These are phyloP conservation scores for Vanilla planifolia DNA, from an alignment of 106 monocot genomes.

Conservation along the genomic window DNA sequence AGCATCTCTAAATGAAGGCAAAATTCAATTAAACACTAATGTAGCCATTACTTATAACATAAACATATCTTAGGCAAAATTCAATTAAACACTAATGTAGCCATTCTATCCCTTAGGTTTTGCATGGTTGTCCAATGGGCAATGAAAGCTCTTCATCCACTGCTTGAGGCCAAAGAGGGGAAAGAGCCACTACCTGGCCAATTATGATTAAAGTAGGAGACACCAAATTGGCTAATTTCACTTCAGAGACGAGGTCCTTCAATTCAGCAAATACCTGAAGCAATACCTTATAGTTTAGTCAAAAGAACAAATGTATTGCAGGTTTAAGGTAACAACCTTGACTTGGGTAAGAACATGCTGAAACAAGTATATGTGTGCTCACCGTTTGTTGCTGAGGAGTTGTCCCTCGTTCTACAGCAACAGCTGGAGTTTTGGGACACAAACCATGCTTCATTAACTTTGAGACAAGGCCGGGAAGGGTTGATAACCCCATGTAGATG, in stretches of 20 bases:
- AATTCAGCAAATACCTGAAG: constrained; percentile 75
- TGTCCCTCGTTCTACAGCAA: constrained; percentile 91
- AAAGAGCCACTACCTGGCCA: constrained; percentile 76
- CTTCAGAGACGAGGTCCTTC: constrained; percentile 55
- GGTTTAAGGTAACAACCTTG: not conserved
- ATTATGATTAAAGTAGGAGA: constrained; percentile 89
- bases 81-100: too few relatives aligned
- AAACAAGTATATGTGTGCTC: constrained; percentile 5
- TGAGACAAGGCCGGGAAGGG: constrained; percentile 59
- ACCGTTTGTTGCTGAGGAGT: constrained; percentile 89
- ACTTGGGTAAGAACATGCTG: not conserved
- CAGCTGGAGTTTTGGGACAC: constrained; percentile 66
- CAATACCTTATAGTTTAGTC: not conserved
- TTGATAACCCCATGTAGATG: constrained; percentile 94
- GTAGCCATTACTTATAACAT: too few relatives aligned
- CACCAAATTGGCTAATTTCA: constrained; percentile 53
- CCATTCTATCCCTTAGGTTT: not conserved
- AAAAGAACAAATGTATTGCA: not conserved
- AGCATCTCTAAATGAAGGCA: too few relatives aligned
- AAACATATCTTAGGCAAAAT: too few relatives aligned
- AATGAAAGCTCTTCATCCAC: constrained; percentile 9
- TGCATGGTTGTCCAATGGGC: not conserved
- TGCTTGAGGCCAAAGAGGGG: constrained; percentile 59
- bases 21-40: too few relatives aligned
- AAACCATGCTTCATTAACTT: constrained; percentile 72